Conservation (phyloP, 768 basidiomycete genomes). For the Phanerochaete carnosa region DNA sequence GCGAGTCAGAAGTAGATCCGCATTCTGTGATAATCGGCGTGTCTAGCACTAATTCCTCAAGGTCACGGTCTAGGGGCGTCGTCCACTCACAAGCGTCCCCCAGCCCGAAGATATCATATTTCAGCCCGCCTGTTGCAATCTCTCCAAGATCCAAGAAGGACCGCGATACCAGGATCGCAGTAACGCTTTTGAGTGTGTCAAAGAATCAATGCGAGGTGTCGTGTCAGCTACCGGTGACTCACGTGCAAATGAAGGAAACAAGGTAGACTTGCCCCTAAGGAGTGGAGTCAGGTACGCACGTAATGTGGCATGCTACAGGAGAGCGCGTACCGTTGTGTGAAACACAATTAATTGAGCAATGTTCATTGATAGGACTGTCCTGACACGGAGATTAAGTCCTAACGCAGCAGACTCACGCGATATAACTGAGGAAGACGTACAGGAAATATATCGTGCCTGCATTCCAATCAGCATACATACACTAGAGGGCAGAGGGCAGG, state of each 20-base stretch:
- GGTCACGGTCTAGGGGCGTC: too few species aligned
- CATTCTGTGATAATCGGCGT: too few species aligned
- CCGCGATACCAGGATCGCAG: background rate
- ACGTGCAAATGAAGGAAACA: slow-evolving; percentile 1
- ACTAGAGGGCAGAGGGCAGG: too few species aligned
- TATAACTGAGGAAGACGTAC: background rate
- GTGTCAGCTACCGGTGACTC: background rate
- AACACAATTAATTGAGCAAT: background rate
- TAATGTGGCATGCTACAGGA: too few species aligned
- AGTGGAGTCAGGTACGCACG: background rate
- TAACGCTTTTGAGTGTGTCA: background rate
- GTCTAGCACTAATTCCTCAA: too few species aligned
- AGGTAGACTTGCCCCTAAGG: background rate
- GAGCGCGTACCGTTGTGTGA: background rate
- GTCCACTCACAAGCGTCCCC: too few species aligned
- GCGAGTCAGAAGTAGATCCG: too few species aligned
- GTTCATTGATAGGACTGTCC: slow-evolving; percentile 2
- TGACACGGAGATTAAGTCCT: background rate
- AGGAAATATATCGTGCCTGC: too few species aligned
- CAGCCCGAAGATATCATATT: too few species aligned
- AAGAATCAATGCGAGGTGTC: background rate
- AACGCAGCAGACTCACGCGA: background rate
- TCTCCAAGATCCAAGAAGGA: background rate
- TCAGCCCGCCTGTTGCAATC: background rate
- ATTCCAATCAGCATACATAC: too few species aligned